Conservation (phyloP, 78 protist genomes). For the Dictyostelium citrinum region DNA sequence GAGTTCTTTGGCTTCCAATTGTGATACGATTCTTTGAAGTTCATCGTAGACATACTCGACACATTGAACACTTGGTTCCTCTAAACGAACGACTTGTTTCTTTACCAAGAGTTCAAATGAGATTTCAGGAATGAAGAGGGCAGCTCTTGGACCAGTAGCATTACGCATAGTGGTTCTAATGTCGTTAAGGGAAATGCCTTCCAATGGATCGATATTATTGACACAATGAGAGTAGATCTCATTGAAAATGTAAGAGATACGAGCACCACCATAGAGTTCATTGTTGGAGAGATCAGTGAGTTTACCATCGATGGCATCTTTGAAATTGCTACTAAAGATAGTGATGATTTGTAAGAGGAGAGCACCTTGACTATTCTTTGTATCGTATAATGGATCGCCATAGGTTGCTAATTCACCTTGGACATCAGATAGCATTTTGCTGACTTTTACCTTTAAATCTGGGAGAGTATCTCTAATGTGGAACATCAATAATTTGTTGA, state of each 20-base stretch:
- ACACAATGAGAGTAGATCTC: conserved; percentile 80
- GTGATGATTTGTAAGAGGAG: conserved; percentile 86
- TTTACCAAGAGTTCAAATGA: conserved; percentile 92
- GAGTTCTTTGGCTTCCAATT: conserved; percentile 77
- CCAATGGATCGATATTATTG: conserved; percentile 75
- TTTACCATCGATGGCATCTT: conserved; percentile 89
- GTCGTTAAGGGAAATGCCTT: conserved; percentile 81
- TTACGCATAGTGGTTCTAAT: conserved; percentile 91
- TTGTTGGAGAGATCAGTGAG: conserved; percentile 23
- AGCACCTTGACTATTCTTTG: conserved; percentile 84
- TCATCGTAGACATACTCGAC: conserved; percentile 93
- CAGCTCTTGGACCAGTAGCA: conserved; percentile 89
- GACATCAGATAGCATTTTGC: conserved; percentile 61
- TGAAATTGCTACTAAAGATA: conserved; percentile 57
- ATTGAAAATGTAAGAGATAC: conserved; percentile 92
- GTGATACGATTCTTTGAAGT: conserved; percentile 80
- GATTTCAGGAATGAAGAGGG: conserved; percentile 94
- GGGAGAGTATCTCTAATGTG: conserved; percentile 91
- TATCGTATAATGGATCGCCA: conserved; percentile 86
- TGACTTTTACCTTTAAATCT: conserved; percentile 61
- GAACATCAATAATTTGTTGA: conserved; percentile 83
- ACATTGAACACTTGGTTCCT: conserved; percentile 85
- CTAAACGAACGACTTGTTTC: conserved; percentile 81
- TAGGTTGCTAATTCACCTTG: conserved; percentile 40
- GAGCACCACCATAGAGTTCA: conserved; percentile 96